Base-by-base conservation (phyloP, 2,329 filamentous ascomycete genomes). In the Didymella pomorum region DNA sequence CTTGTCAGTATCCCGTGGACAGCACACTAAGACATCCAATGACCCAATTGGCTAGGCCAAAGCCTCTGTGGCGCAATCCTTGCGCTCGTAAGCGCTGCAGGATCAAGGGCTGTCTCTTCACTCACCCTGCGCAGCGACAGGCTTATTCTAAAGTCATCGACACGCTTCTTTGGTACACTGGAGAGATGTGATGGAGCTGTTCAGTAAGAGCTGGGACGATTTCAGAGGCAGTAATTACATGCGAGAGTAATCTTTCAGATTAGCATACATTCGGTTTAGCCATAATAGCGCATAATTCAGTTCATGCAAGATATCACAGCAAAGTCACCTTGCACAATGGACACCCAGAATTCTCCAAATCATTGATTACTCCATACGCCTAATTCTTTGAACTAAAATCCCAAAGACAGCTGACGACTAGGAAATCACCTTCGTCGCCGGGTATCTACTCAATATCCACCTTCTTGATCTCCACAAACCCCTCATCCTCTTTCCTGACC, bases 401-500 rank as follows among this genome's bases (percentile, higher is more conserved):
- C 16, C 18, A 5, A 39, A 12, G 12, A 5, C 18, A 14, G 12
- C 11, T 25, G 20, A 42, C 39, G 14, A 42, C 39, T 16, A 25
- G 16, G 11, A 25, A 25, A 25, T 6, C 21, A 3, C 5, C 18
- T 14, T 10, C 21, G 12, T 26, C 14, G 12, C 5, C 23, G 12
- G 41, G 41, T 26, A 43, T 43, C 56, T 81, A 82, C 70, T 82
- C 78, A 43, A 83, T 77, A 67, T 83, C 81, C 18, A 84, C 80
- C 73, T 82, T 83, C 70, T 79, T 80, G 23, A 84, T 77, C 68
- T 82, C 79, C 9, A 83, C 81, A 65, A 86, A 89, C 80, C 86
- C 87, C 65, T 86, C 86, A 21, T 71, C 68, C 8, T 85, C 70
- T 80, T 92, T 93, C 8, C 90, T 90, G 1, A 96, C 86, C n/a